A percentile compares a stretch with the other conserved stretches of the same genome.
These are phyloP conservation scores for Allium sativum DNA, from an alignment of 106 monocot genomes.

Conservation along the genomic window DNA sequence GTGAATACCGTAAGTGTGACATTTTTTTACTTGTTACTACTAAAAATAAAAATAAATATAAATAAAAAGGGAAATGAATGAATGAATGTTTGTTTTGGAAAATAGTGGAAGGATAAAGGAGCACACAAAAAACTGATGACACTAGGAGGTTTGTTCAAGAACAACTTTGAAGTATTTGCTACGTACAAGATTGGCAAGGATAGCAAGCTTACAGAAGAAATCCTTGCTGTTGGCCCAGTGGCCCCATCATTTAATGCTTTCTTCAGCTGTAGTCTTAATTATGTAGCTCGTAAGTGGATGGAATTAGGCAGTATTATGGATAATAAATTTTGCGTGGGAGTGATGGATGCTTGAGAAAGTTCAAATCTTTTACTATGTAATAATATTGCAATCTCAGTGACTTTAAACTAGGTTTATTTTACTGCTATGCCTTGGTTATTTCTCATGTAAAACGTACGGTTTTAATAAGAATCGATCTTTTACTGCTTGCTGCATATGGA, in stretches of 20 bases:
- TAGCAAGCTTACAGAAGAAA: slow-evolving; percentile 68
- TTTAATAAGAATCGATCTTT: too few species aligned
- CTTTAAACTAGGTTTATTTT: too few species aligned
- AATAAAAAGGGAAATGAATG: background rate
- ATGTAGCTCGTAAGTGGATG: too few species aligned
- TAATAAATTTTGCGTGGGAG: too few species aligned
- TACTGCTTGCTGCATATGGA: too few species aligned
- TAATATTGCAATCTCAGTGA: too few species aligned
- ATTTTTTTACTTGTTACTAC: background rate
- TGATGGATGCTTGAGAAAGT: too few species aligned
- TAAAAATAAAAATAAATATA: background rate
- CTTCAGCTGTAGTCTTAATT: background rate
- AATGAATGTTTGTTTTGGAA: background rate
- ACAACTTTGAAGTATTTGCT: slow-evolving; percentile 88
- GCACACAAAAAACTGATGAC: slow-evolving; percentile 66
- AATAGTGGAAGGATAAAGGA: slow-evolving; percentile 72
- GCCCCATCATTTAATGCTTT: too few species aligned
- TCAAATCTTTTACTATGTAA: too few species aligned
- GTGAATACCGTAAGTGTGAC: slow-evolving; percentile 49
- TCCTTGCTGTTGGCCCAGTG: slow-evolving; percentile 85
- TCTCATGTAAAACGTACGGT: too few species aligned
- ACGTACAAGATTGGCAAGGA: slow-evolving; percentile 78
- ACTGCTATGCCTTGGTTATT: too few species aligned
- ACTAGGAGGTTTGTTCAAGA: slow-evolving; percentile 81
- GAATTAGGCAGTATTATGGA: too few species aligned